Conservation (phyloP, 2,329 filamentous ascomycete species). For the Colletotrichum sp. region DNA sequence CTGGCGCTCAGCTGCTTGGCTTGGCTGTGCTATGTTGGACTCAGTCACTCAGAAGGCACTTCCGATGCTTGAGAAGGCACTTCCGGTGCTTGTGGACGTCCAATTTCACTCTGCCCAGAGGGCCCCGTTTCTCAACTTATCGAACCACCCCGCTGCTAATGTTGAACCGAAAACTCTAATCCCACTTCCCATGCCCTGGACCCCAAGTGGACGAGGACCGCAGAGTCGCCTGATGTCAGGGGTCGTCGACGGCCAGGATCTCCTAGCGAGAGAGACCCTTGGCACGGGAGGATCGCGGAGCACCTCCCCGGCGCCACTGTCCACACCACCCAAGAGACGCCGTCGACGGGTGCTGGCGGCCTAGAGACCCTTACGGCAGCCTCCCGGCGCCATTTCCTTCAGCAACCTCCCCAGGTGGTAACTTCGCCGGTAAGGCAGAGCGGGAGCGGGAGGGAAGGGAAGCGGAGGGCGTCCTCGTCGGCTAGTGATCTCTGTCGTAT, state of each 20-base stretch:
- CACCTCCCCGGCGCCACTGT: neutral
- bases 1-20: neutral
- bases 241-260: neutral
- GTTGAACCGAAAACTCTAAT: slow-evolving; percentile 13
- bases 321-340: neutral
- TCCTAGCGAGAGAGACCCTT: neutral
- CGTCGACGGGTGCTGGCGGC: neutral
- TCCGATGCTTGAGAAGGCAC: neutral
- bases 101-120: neutral
- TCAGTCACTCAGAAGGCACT: neutral
- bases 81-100: neutral
- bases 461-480: neutral
- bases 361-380: neutral
- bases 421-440: neutral
- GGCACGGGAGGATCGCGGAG: slow-evolving; percentile 9
- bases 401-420: neutral
- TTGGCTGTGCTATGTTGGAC: neutral
- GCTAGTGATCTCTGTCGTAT: neutral
- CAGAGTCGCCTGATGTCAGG: neutral
- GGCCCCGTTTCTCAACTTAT: neutral
- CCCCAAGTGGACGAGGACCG: neutral
- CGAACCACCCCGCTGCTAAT: neutral
- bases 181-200: neutral
- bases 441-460: neutral
- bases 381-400: neutral